Conservation (phyloP, 768 basidiomycete species). For the Chalciporus chontae region DNA sequence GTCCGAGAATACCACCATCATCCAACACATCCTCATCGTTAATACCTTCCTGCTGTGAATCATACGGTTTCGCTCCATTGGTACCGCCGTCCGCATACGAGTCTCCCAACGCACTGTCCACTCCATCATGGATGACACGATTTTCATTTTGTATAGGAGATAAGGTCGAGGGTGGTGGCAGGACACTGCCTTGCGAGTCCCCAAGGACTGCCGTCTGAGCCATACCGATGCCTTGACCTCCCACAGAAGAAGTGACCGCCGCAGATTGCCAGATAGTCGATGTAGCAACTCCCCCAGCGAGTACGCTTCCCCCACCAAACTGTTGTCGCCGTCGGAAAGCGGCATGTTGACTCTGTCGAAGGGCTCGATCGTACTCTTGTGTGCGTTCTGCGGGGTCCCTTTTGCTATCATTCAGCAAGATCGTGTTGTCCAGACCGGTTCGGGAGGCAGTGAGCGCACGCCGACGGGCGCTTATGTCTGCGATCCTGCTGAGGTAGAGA, state of each 20-base stretch:
- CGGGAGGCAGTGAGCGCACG: constrained; percentile 30
- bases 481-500: constrained; percentile 83
- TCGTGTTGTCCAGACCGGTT: constrained; percentile 24
- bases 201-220: constrained; percentile 73
- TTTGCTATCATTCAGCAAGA: constrained; percentile 31
- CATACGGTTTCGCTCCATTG: constrained; percentile 36
- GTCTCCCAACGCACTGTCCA: constrained; percentile 56
- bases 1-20: constrained; percentile 81
- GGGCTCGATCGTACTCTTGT: constrained; percentile 74
- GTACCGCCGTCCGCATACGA: constrained; percentile 71
- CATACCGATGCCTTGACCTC: constrained; percentile 40
- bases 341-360: constrained; percentile 63
- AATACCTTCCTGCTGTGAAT: constrained; percentile 43
- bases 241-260: constrained; percentile 42
- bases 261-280: constrained; percentile 47
- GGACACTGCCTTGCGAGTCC: constrained; percentile 65
- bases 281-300: constrained; percentile 42
- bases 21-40: constrained; percentile 64
- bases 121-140: constrained; percentile 48
- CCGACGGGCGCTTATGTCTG: constrained; percentile 55
- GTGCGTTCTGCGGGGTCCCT: constrained; percentile 48
- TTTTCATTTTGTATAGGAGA: constrained; percentile 43
- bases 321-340: constrained; percentile 41
- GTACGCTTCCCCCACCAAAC: constrained; percentile 20
- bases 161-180: constrained; percentile 10